Conservation (phyloP, 805 yeast species). For the Monosporozyma servazzii region DNA sequence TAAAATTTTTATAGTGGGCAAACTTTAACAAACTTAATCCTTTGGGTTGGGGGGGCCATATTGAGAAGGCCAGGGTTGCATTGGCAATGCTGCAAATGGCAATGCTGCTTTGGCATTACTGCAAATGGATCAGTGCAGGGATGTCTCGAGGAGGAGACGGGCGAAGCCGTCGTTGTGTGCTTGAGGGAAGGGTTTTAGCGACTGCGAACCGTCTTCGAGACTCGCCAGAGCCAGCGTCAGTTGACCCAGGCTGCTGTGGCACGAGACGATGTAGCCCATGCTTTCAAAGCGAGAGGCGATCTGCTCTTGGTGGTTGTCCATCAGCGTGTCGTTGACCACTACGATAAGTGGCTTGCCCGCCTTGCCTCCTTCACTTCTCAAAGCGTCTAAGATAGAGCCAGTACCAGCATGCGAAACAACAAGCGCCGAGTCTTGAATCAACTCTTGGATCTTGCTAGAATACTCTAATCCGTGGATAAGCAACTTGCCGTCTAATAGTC, state of each 20-base stretch:
- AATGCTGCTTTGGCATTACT: too few relatives aligned
- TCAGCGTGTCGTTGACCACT: conserved; percentile 59
- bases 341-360: conserved; percentile 46
- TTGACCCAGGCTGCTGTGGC: conserved; percentile 7
- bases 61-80: too few relatives aligned
- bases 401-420: conserved; percentile 88
- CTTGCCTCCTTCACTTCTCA: conserved; percentile 31
- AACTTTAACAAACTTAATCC: background rate
- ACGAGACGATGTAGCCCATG: conserved; percentile 24
- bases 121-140: background rate
- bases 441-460: conserved; percentile 8
- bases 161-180: conserved; percentile 13
- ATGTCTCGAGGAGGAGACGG: conserved; percentile 4
- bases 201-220: background rate
- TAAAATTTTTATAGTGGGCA: background rate
- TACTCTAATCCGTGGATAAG: conserved; percentile 10
- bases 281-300: conserved; percentile 50
- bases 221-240: background rate
- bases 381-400: conserved; percentile 78
- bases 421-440: conserved; percentile 29
- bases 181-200: conserved; percentile 9
- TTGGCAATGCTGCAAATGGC: too few relatives aligned
- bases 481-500: background rate
- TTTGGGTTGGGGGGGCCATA: background rate
- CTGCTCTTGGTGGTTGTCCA: conserved; percentile 82